A percentile compares a stretch with the other conserved stretches of the same genome.
These are phyloP conservation scores for Daedalea quercina DNA, from an alignment of 768 basidiomycete species.

Conservation along the genomic window DNA sequence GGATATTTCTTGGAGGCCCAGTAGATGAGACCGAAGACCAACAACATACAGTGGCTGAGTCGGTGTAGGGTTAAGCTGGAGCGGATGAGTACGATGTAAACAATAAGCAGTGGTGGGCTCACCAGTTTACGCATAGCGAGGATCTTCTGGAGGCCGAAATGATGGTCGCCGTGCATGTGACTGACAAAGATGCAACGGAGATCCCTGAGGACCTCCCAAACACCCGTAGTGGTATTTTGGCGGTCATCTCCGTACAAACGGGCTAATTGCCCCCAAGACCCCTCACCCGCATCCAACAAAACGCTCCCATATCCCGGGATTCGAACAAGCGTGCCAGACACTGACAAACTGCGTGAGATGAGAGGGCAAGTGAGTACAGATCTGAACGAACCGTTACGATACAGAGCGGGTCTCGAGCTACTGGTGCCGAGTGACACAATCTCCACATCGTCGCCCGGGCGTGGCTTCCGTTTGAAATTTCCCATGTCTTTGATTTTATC, in stretches of 20 bases:
- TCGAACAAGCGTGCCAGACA: constrained; percentile 69
- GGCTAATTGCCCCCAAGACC: constrained; percentile 84
- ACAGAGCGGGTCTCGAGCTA: constrained; percentile 78
- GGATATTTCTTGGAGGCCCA: constrained; percentile 67
- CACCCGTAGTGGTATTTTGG: constrained; percentile 26
- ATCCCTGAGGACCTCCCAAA: constrained; percentile 57
- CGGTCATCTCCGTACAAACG: constrained; percentile 61
- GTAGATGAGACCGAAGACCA: constrained; percentile 43
- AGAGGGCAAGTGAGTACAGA: neutral
- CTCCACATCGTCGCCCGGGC: constrained; percentile 53
- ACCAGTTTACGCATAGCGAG: constrained; percentile 68
- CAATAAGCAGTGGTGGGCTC: neutral
- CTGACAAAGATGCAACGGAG: constrained; percentile 80
- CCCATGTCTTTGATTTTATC: constrained; percentile 18
- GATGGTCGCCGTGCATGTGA: constrained; percentile 92
- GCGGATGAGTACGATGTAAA: neutral
- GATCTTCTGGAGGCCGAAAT: constrained; percentile 73
- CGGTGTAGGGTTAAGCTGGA: constrained; percentile 59
- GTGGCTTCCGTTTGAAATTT: neutral
- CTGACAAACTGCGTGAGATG: constrained; percentile 29
- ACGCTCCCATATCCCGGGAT: constrained; percentile 70
- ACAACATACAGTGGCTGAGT: constrained; percentile 66
- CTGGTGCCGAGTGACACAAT: constrained; percentile 85
- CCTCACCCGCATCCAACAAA: constrained; percentile 88
- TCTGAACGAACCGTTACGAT: constrained; percentile 71